Evolutionary conservation across 768 basidiomycete species (phyloP).

Genomic region (Trametes elegans): DNA sequence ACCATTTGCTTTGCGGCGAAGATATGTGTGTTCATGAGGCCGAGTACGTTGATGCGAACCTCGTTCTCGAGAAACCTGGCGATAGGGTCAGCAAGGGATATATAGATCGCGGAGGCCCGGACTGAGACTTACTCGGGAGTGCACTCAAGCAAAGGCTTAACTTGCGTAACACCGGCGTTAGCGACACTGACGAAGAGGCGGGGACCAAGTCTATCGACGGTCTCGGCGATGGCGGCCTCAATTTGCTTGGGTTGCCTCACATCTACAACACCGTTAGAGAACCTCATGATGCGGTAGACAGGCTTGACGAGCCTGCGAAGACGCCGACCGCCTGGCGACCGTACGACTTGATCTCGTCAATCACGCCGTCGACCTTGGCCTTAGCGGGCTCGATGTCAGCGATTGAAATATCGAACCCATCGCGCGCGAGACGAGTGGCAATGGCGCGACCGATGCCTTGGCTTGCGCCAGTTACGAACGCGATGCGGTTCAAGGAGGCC

Average conservation of each 20-base stretch:
- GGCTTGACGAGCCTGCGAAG: conserved; percentile 27
- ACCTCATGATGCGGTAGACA: neutral
- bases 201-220: conserved; percentile 30
- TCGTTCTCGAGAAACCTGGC: conserved; percentile 30
- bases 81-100: neutral
- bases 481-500: conserved; percentile 33
- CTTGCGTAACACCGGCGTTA: conserved; percentile 33
- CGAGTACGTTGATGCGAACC: conserved; percentile 28
- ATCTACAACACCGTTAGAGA: conserved; percentile 17
- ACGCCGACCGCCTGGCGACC: conserved; percentile 32
- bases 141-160: conserved; percentile 31
- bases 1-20: conserved; percentile 35
- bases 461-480: conserved; percentile 43
- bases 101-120: neutral
- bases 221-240: conserved; percentile 30
- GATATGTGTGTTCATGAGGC: conserved; percentile 35
- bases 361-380: conserved; percentile 24
- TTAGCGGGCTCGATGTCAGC: conserved; percentile 39
- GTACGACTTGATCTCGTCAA: conserved; percentile 31
- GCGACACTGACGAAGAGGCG: conserved; percentile 31
- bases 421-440: conserved; percentile 43
- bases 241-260: conserved; percentile 31
- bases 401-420: conserved; percentile 46
- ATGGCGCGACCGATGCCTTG: conserved; percentile 51
- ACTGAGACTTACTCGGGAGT: conserved; percentile 28